phyloP scores from a whole-genome alignment of 2,329 filamentous ascomycete genomes.

The Grosmannia huntii region DNA sequence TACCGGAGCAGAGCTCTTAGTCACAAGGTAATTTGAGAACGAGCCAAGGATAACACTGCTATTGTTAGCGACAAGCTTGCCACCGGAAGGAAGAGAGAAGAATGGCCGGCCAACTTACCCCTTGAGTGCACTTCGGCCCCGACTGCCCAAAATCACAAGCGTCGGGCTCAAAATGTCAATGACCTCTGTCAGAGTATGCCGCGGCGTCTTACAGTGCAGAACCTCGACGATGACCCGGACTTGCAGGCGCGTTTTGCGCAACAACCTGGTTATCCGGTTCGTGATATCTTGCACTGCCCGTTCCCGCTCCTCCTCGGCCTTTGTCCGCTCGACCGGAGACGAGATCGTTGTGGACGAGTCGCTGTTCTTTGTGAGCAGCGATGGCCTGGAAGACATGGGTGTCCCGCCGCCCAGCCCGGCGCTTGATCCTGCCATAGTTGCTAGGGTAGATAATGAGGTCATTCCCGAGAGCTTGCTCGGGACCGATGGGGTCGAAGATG shows the following conservation, averaged over 20 bases:
- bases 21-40: slow-evolving; percentile 94
- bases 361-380: slow-evolving; percentile 24
- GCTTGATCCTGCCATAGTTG: slow-evolving; percentile 4
- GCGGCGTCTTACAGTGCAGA: slow-evolving; percentile 94
- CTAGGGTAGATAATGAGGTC: slow-evolving; percentile 4
- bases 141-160: slow-evolving; percentile 81
- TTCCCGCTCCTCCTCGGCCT: slow-evolving; percentile 65
- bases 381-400: slow-evolving; percentile 19
- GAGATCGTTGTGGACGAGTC: slow-evolving; percentile 19
- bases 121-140: slow-evolving; percentile 83
- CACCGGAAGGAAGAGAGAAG: not conserved
- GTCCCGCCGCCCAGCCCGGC: slow-evolving; percentile 16
- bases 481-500: slow-evolving; percentile 27
- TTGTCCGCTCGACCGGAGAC: slow-evolving; percentile 31
- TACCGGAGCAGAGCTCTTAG: slow-evolving; percentile 90
- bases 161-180: slow-evolving; percentile 90
- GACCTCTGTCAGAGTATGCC: slow-evolving; percentile 92
- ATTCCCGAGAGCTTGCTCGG: slow-evolving; percentile 18
- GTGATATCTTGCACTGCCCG: slow-evolving; percentile 76
- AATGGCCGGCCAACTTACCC: slow-evolving; percentile 53
- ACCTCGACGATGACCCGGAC: slow-evolving; percentile 91
- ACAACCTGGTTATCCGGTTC: slow-evolving; percentile 66
- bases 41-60: slow-evolving; percentile 80
- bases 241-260: slow-evolving; percentile 85
- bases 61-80: not conserved